These are phyloP conservation scores for Solanum bulbocastanum DNA, from an alignment of 257 asterid genomes.

Conservation along the genomic window DNA sequence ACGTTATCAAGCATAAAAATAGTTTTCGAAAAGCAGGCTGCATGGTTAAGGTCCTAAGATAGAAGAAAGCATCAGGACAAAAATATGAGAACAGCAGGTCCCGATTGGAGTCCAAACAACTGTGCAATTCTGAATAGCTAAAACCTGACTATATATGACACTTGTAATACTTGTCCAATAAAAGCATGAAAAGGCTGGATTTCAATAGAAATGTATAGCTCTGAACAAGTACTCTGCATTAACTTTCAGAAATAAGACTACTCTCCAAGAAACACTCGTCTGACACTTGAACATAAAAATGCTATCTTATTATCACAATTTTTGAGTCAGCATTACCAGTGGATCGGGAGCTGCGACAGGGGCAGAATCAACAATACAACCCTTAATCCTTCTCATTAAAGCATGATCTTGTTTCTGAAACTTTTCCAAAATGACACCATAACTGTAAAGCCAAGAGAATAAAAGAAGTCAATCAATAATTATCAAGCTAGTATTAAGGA, in stretches of 20 bases:
- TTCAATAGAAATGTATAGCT: background rate
- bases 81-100: background rate
- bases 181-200: background rate
- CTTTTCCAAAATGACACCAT: constrained; percentile 86
- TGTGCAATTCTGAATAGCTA: background rate
- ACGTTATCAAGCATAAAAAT: background rate
- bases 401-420: constrained; percentile 49
- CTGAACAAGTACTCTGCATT: background rate
- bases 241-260: background rate
- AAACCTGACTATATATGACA: background rate
- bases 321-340: constrained; percentile 42
- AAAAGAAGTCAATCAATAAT: constrained; percentile 8
- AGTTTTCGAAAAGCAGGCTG: background rate
- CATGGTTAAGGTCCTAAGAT: background rate
- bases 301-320: background rate
- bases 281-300: background rate
- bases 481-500: background rate
- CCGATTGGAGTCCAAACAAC: background rate
- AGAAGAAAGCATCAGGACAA: background rate
- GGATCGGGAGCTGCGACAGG: constrained; percentile 87
- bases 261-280: background rate
- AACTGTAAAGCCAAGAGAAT: constrained; percentile 27
- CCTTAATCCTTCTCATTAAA: constrained; percentile 55
- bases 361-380: constrained; percentile 89
- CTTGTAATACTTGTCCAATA: background rate